Conservation (phyloP, 2,329 filamentous ascomycete genomes). For the Aspergillus hiratsukae region DNA sequence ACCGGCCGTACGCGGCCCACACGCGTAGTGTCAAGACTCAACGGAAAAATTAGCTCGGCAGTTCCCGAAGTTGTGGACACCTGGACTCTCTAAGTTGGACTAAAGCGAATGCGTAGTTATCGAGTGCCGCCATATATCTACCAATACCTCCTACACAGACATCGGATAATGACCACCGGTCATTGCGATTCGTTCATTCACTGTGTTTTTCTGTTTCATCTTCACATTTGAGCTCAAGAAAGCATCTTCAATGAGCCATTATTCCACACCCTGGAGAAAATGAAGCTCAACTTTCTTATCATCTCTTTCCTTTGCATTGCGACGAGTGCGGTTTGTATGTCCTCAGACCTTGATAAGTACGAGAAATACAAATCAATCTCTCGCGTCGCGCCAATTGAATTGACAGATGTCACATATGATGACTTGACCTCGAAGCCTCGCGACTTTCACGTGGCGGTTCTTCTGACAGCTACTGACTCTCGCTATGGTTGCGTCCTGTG, state of each 20-base stretch:
- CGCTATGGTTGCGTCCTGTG: constrained; percentile 84
- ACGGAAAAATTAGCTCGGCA: constrained; percentile 4
- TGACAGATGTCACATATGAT: constrained; percentile 71
- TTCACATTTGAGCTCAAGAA: neutral
- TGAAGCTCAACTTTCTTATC: constrained; percentile 29
- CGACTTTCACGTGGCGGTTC: constrained; percentile 76
- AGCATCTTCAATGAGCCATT: constrained; percentile 7
- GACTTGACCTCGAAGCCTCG: constrained; percentile 71
- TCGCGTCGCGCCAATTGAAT: constrained; percentile 65
- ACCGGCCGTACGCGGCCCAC: no score
- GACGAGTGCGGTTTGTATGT: constrained; percentile 34
- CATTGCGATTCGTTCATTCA: neutral
- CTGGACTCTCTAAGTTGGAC: neutral
- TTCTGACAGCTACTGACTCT: constrained; percentile 80
- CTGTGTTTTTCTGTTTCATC: neutral
- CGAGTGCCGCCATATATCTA: neutral
- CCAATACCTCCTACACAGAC: neutral
- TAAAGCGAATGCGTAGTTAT: neutral
- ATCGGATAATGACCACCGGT: neutral
- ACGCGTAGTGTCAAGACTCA: neutral
- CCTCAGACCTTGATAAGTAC: constrained; percentile 65
- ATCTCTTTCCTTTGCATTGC: constrained; percentile 38
- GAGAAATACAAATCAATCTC: constrained; percentile 65
- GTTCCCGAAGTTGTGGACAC: constrained; percentile 7
- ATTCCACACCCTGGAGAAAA: constrained; percentile 18